Evolutionary conservation across 352 stramenopile species (phyloP), one percentile per base, ranked within the genome.

Genomic region (Phytophthora podocarpi): DNA sequence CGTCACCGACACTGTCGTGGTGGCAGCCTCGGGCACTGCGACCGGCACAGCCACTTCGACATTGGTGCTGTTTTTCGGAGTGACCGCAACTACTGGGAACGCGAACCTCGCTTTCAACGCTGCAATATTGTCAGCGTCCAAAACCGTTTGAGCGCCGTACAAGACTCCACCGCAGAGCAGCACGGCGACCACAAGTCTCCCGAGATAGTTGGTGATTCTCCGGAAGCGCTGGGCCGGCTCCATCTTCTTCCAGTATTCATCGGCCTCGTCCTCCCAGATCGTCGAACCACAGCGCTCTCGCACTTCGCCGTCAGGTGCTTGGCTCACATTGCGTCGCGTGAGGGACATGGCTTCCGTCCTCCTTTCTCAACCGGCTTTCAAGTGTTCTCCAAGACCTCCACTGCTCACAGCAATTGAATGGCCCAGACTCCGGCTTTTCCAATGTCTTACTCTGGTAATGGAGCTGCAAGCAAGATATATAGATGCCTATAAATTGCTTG

Each of bases 171-270:
- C 71, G 5, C 62, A 37, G 6, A 72, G 34, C 13, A 75, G 24
- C 10, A 61, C 41, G 2, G 76, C 30, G 1, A 76, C 20, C 4
- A 79, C 32, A 39, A 78, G 37, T 5, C 65, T 32, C 7, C 55
- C 67, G 8, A 80, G 47, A 41, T 67, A 72, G 47, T 57, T 54
- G 31, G 60, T 72, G 48, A 78, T 37, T 34, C 70, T 59, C n/a
- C 71, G 70, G 41, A 72, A 74, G 23, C 60, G 58, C 35, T 78
- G 74, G 13, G 64, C 57, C 7, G 82, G 76, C 54, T 90, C 82
- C 80, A 91, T 91, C 24, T 84, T 69, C 54, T 90, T 82, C 82
- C 80, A 91, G 67, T 88, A 90, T 24, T 87, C 71, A 32, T 87
- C 59, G 4, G 80, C 79, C 31, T 87, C 72, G 27, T 89, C 63